Percentiles rank a stretch among this genome's conserved stretches.
Conservation (phyloP, 2,329 filamentous ascomycete genomes). For the Fusarium praegraminearum region DNA sequence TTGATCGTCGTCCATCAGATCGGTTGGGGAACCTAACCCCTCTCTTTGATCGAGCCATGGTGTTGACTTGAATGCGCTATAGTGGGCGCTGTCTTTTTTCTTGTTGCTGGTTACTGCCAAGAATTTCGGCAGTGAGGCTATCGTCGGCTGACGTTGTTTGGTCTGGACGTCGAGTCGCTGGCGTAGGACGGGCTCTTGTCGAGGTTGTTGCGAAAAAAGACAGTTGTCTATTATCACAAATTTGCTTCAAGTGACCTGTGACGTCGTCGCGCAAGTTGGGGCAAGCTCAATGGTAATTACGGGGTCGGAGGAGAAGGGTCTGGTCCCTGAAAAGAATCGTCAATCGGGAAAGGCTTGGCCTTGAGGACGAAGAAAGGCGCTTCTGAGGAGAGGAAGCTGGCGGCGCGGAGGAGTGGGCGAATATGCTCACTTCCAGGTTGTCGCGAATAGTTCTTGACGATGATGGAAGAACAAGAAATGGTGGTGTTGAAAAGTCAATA, state of each 20-base stretch:
- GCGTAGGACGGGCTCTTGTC: background rate
- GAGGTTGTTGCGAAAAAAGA: background rate
- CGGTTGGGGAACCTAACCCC: conserved; percentile 68
- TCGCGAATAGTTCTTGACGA: conserved; percentile 38
- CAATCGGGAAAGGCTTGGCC: conserved; percentile 11
- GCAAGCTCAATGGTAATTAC: conserved; percentile 24
- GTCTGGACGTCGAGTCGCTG: conserved; percentile 7
- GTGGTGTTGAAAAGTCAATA: conserved; percentile 41
- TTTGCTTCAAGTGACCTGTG: conserved; percentile 17
- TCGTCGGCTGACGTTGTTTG: conserved; percentile 18
- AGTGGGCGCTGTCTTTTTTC: background rate
- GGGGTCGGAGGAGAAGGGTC: conserved; percentile 26
- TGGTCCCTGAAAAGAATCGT: conserved; percentile 15
- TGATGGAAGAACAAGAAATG: conserved; percentile 41
- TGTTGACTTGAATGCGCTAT: conserved; percentile 13
- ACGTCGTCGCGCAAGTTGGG: conserved; percentile 34
- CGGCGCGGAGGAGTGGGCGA: conserved; percentile 28
- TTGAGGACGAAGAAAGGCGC: conserved; percentile 1
- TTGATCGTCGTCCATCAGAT: conserved; percentile 71
- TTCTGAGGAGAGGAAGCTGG: conserved; percentile 6
- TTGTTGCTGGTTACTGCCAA: background rate
- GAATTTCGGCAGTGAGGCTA: conserved; percentile 17
- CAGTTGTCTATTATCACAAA: conserved; percentile 14
- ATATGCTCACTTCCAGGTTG: conserved; percentile 29
- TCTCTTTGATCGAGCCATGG: conserved; percentile 58